A percentile compares a stretch with the other conserved stretches of the same genome.
Evolutionary conservation across 805 yeast species (phyloP).

Genomic region (Hanseniaspora taiwanica): DNA sequence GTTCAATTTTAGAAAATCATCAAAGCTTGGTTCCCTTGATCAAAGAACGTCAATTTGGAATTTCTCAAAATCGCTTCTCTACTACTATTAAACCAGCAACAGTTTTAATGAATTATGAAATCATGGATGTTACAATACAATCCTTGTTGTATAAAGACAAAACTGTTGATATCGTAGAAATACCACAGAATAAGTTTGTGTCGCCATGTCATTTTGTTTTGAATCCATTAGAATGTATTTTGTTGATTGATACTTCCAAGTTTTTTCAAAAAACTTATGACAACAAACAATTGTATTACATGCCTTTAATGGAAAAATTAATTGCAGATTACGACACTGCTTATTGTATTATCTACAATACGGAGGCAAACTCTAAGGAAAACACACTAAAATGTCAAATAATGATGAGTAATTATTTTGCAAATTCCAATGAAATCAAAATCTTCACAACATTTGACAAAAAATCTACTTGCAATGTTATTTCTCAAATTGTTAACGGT

Average conservation of each 20-base stretch:
- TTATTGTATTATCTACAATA: not conserved
- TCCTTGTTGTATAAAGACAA: conserved; percentile 3
- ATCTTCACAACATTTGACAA: not conserved
- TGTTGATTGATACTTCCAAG: conserved; percentile 8
- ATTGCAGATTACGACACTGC: conserved; percentile 10
- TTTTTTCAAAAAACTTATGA: conserved; percentile 11
- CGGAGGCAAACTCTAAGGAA: not conserved
- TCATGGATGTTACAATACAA: conserved; percentile 7
- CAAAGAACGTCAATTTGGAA: not conserved
- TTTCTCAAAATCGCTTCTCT: not conserved
- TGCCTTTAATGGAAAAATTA: conserved; percentile 5
- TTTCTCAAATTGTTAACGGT: no score
- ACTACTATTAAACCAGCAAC: no score
- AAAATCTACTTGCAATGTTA: not conserved
- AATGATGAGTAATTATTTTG: not conserved
- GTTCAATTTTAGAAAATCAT: not conserved
- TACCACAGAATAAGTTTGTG: not conserved
- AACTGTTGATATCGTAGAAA: conserved; percentile 10
- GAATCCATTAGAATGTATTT: conserved; percentile 10
- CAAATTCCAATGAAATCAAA: not conserved
- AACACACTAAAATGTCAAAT: not conserved
- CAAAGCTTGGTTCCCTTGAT: not conserved
- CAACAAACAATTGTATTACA: conserved; percentile 8
- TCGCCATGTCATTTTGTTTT: conserved; percentile 13
- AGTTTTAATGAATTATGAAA: not conserved